These are phyloP conservation scores for Monilinia polystroma DNA, from an alignment of 2,329 filamentous ascomycete genomes.

Conservation along the genomic window DNA sequence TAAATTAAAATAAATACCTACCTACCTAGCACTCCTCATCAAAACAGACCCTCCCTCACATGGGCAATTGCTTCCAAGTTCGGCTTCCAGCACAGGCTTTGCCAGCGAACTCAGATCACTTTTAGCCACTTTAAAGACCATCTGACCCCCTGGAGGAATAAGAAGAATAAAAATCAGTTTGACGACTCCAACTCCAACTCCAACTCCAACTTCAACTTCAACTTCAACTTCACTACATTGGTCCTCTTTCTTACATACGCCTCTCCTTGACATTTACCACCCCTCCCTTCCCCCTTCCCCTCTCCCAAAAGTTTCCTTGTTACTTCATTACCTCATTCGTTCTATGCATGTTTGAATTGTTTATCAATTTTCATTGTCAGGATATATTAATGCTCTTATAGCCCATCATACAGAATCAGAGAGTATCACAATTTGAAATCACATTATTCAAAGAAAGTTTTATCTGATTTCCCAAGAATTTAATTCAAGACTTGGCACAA, in stretches of 20 bases:
- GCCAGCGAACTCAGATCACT: background rate
- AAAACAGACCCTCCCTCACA: background rate
- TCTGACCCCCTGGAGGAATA: slow-evolving; percentile 1
- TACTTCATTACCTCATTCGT: background rate
- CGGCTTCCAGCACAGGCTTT: too few relatives aligned
- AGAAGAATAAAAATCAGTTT: background rate
- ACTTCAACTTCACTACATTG: background rate
- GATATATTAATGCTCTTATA: slow-evolving; percentile 17
- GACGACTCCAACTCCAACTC: background rate
- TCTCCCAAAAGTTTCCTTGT: background rate
- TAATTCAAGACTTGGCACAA: background rate
- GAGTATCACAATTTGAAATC: background rate
- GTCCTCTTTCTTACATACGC: background rate
- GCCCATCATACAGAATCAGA: background rate
- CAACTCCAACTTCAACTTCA: too few relatives aligned
- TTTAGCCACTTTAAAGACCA: slow-evolving; percentile 3
- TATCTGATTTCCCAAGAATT: background rate
- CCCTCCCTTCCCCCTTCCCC: too few relatives aligned
- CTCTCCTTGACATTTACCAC: background rate
- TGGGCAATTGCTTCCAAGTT: background rate
- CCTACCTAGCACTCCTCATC: background rate
- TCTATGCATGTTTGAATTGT: slow-evolving; percentile 6
- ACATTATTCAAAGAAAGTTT: background rate
- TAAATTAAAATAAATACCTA: background rate
- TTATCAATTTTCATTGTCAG: slow-evolving; percentile 12